Conservation (phyloP, 176 grass and related monocot genomes). For the Bromus sterilis region DNA sequence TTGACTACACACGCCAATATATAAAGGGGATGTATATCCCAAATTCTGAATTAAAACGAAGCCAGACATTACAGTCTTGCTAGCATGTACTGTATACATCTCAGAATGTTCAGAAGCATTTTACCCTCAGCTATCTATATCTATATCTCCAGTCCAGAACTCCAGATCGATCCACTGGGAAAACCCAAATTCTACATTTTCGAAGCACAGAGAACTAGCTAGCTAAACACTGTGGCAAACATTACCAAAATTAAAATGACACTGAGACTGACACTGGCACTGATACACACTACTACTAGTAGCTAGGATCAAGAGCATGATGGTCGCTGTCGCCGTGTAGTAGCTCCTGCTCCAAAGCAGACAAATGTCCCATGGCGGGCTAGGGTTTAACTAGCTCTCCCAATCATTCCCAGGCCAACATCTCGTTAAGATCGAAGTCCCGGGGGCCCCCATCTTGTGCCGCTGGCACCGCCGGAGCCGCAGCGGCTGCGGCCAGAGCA, state of each 20-base stretch:
- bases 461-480: background rate
- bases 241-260: background rate
- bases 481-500: background rate
- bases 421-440: constrained; percentile 34
- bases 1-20: background rate
- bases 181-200: background rate
- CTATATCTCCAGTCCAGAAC: background rate
- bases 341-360: background rate
- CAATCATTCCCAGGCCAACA: background rate
- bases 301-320: background rate
- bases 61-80: background rate
- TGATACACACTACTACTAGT: background rate
- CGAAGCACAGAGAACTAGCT: background rate
- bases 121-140: background rate
- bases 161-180: background rate
- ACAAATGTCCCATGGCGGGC: background rate
- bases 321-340: background rate
- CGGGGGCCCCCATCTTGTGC: background rate
- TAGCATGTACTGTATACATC: background rate
- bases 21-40: background rate
- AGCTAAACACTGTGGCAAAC: background rate
- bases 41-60: background rate
- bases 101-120: background rate
- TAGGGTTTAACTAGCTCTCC: constrained; percentile 6
- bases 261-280: background rate